phyloP scores from a whole-genome alignment of 805 yeast species.

The Lachancea meyersii region DNA sequence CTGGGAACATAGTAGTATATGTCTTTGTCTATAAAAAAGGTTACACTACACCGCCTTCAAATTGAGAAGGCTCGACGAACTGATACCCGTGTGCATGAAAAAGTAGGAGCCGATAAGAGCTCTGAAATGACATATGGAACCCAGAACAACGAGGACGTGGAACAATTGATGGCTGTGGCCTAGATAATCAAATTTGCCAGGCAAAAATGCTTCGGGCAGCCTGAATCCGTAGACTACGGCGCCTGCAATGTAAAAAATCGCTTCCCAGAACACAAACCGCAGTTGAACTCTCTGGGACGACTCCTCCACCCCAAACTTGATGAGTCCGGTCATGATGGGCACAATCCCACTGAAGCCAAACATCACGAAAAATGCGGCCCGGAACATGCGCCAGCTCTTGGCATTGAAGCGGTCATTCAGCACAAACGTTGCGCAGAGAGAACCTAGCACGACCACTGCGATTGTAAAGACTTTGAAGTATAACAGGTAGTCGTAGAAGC shows the following conservation, averaged over 20 bases:
- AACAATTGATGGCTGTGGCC: slow-evolving; percentile 86
- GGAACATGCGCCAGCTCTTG: slow-evolving; percentile 59
- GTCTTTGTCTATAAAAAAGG: no score
- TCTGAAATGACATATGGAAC: slow-evolving; percentile 67
- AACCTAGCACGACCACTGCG: slow-evolving; percentile 50
- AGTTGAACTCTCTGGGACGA: slow-evolving; percentile 50
- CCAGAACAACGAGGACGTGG: slow-evolving; percentile 69
- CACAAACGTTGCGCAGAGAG: slow-evolving; percentile 56
- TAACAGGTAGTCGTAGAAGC: slow-evolving; percentile 34
- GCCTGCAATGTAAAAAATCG: slow-evolving; percentile 66
- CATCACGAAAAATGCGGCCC: slow-evolving; percentile 71
- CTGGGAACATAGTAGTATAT: no score
- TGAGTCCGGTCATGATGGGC: slow-evolving; percentile 56
- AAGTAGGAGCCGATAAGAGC: slow-evolving; percentile 58
- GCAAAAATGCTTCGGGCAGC: slow-evolving; percentile 60
- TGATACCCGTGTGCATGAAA: slow-evolving; percentile 28
- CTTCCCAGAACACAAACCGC: slow-evolving; percentile 62
- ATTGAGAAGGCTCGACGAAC: slow-evolving; percentile 5
- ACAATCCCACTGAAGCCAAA: slow-evolving; percentile 73
- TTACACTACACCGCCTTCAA: not conserved
- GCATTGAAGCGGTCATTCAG: slow-evolving; percentile 60
- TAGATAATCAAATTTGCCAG: slow-evolving; percentile 58
- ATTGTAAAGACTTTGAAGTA: slow-evolving; percentile 28
- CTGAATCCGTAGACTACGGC: slow-evolving; percentile 74
- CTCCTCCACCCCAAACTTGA: slow-evolving; percentile 44